A percentile compares a stretch with the other conserved stretches of the same genome.
phyloP scores from a whole-genome alignment of 495 filamentous ascomycete genomes.

The Penicillium desertorum region DNA sequence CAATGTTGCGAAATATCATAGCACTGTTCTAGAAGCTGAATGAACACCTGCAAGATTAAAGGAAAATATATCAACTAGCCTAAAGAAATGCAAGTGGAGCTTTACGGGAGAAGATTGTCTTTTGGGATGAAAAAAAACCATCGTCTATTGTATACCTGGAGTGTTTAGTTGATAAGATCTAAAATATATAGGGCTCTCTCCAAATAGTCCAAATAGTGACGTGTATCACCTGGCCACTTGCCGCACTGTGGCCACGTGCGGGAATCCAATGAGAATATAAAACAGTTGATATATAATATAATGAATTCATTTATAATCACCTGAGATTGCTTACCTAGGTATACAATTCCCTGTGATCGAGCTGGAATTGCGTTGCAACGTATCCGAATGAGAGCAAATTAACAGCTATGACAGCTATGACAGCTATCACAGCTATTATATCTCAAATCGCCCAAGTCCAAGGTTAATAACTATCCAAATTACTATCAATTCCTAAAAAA shows the following conservation, averaged over 20 bases:
- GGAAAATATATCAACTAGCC: too few relatives aligned
- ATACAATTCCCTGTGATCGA: not conserved
- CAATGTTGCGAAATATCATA: too few relatives aligned
- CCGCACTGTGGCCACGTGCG: not conserved
- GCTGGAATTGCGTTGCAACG: not conserved
- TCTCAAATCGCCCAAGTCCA: not conserved
- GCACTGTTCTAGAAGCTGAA: too few relatives aligned
- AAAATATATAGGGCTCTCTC: not conserved
- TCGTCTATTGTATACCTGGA: too few relatives aligned
- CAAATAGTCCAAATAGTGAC: conserved; percentile 3
- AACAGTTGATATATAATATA: not conserved
- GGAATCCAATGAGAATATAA: not conserved
- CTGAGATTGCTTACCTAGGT: not conserved
- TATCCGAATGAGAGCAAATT: not conserved
- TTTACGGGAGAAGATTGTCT: conserved; percentile 1
- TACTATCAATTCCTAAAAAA: not conserved
- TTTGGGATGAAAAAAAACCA: too few relatives aligned
- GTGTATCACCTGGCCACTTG: conserved; percentile 9
- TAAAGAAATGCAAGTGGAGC: not conserved
- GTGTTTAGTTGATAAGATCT: too few relatives aligned
- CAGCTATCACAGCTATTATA: not conserved
- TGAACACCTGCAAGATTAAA: too few relatives aligned
- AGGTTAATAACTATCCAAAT: not conserved
- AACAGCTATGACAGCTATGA: not conserved
- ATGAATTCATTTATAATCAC: not conserved